Base-by-base conservation (phyloP, 2,329 filamentous ascomycete species). In the Colletotrichum simmondsii region DNA sequence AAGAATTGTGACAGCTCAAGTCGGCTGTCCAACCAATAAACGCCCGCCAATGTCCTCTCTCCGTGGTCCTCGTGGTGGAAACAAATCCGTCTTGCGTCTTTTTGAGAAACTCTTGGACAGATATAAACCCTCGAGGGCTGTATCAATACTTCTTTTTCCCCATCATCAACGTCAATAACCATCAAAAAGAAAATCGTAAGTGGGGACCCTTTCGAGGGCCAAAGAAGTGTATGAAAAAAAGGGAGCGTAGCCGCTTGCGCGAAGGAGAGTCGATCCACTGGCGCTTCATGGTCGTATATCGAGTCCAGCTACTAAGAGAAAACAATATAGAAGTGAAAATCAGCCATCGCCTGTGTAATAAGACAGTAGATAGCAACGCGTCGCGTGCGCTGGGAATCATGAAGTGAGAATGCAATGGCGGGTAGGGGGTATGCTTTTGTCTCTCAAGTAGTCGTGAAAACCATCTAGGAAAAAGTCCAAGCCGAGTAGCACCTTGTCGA, bases 371-470 rank as follows among this genome's bases (percentile, higher is more conserved):
- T 61, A 61, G 71, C 49, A 61, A 61, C 70, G 66, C 67, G 71
- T 70, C 71, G 67, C 71, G n/a, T 54, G 62, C 71, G 71, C 71
- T 73, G 71, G 73, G 71, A 74, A 75, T 74, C 73, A 74, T 74
- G 42, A 73, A 74, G 56, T 56, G 59, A 71, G 37, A 73, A 73
- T 73, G 72, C 73, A 73, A 71, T 63, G 37, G 57, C 49, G 61
- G 32, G 57, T 59, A 19, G 58, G 37, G 37, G 71, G 72, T 73
- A 70, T 73, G 65, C 62, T 71, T 71, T 66, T 65, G 46, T 65
- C 65, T 69, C 60, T 35, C 32, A 30, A 61, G 54, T 35, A 30
- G 14, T 65, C 37, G 58, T 30, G 46, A 57, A 68, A 63, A 69
- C 58, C 57, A 49, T 66, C 30, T 30, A 57, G 52, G 42, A 57